Percentiles rank a stretch among this genome's conserved stretches.
phyloP scores from a whole-genome alignment of 2,329 filamentous ascomycete species.

The Bipolaris oryzae region DNA sequence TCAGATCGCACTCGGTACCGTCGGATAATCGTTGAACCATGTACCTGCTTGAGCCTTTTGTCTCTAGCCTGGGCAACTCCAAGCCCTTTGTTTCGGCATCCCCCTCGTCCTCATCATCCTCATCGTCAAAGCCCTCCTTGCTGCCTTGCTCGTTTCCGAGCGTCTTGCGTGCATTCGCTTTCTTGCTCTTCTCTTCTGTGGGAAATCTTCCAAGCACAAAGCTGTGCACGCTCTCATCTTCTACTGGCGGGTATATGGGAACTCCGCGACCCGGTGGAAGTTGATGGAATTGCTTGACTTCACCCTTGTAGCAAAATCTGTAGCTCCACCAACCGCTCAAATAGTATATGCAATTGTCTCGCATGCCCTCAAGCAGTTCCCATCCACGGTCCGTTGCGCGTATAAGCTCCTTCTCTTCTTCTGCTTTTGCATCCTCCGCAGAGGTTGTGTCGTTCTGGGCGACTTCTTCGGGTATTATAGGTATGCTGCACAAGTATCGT shows the following conservation, averaged over 20 bases:
- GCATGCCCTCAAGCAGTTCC: constrained; percentile 78
- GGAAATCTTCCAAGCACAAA: constrained; percentile 74
- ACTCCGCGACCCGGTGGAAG: constrained; percentile 72
- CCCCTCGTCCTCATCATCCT: constrained; percentile 31
- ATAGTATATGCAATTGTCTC: constrained; percentile 81
- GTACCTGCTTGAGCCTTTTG: constrained; percentile 83
- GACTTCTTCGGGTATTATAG: constrained; percentile 65
- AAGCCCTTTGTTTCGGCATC: constrained; percentile 34
- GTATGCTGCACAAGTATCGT: constrained; percentile 84
- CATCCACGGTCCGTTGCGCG: constrained; percentile 79
- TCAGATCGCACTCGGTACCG: constrained; percentile 86
- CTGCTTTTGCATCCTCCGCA: constrained; percentile 70
- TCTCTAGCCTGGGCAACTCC: constrained; percentile 69
- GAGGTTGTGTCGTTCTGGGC: constrained; percentile 66
- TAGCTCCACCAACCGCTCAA: constrained; percentile 95
- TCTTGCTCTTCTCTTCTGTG: constrained; percentile 27
- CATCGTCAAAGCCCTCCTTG: constrained; percentile 37
- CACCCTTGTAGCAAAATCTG: constrained; percentile 86
- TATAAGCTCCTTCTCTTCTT: constrained; percentile 79
- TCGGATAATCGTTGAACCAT: constrained; percentile 80
- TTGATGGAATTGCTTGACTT: constrained; percentile 90
- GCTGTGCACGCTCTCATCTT: constrained; percentile 76
- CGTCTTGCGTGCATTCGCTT: constrained; percentile 35
- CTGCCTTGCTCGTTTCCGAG: constrained; percentile 40
- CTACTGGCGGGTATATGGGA: constrained; percentile 71